phyloP scores from a whole-genome alignment of 2,329 filamentous ascomycete species.

The Cladosporium sp. region DNA sequence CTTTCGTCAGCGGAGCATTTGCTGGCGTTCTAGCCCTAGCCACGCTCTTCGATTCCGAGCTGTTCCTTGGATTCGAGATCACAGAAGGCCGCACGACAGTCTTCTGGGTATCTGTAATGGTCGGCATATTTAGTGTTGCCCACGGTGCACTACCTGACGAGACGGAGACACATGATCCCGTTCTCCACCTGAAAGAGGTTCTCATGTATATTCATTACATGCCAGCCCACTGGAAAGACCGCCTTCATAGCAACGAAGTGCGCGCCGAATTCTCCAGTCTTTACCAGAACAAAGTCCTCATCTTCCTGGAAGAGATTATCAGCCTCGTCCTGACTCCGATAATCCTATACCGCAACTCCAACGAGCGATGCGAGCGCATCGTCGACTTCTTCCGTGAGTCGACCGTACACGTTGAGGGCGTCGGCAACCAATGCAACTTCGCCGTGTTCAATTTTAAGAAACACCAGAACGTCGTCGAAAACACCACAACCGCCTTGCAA shows the following conservation, averaged over 20 bases:
- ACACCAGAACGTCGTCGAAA: constrained; percentile 55
- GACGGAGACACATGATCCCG: constrained; percentile 84
- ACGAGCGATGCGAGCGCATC: constrained; percentile 85
- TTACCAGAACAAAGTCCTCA: constrained; percentile 88
- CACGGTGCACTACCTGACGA: constrained; percentile 82
- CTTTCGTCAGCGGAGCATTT: constrained; percentile 83
- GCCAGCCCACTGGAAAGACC: constrained; percentile 82
- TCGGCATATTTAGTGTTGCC: constrained; percentile 78
- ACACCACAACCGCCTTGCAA: constrained; percentile 36
- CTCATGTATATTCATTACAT: constrained; percentile 92
- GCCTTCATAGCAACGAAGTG: constrained; percentile 91
- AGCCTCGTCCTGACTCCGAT: constrained; percentile 92
- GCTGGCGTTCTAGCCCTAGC: constrained; percentile 81
- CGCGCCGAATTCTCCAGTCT: constrained; percentile 85
- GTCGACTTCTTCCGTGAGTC: constrained; percentile 98
- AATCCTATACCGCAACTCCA: constrained; percentile 81
- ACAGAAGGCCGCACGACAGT: constrained; percentile 84
- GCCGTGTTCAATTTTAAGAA: constrained; percentile 97
- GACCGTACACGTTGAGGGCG: constrained; percentile 91
- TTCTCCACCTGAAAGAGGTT: constrained; percentile 83
- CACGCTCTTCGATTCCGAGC: constrained; percentile 84
- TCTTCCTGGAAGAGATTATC: constrained; percentile 88
- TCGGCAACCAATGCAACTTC: constrained; percentile 96
- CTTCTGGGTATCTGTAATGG: constrained; percentile 84
- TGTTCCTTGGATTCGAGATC: constrained; percentile 89